Evolutionary conservation across 108 stramenopile genomes (phyloP), one percentile per base, ranked within the genome.

Genomic region (Stephanodiscus minutulus): DNA sequence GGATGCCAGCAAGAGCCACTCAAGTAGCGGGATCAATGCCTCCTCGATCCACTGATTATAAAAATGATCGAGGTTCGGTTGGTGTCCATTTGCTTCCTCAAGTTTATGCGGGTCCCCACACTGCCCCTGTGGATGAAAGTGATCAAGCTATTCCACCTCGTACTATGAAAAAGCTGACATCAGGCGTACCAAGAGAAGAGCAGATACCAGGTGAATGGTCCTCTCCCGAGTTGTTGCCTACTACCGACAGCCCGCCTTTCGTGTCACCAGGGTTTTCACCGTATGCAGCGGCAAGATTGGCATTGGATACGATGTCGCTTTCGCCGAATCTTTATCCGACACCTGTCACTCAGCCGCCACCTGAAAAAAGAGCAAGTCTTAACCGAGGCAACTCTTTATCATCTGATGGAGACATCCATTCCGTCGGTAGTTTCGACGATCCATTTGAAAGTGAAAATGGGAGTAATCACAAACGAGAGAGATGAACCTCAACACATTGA

Each of bases 381-480:
- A 52, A 53, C 7, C 70, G 77, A 66, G 59, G 37, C 37, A 70
- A 71, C 39, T 78, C 77, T 35, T 70, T 78, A 18, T 74, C 72
- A 36, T 73, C 73, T 28, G 65, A 74, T 7, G 59, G 56, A 44
- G 76, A 77, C 20, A 13, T 72, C 46, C 43, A 57, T n/a, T 61
- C 54, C 36, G 47, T 62, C 7, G 77, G 47, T 66, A 62, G 62
- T 21, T 78, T 78, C 48, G 71, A 64, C 22, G 71, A 78, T 44
- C 77, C 77, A 54, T 78, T 78, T 22, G 66, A 55, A 54, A 61
- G 68, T 50, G 76, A 77, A 5, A 61, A 66, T 48, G 55, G 49
- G 0, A 49, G 12, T 9, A 18, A 18, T 39, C 31, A 33, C 52
- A 53, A 66, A 47, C 62, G 28, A 47, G 62, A 47, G 0, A 63